Percentiles rank a stretch among this genome's conserved stretches.
Evolutionary conservation across 2,329 filamentous ascomycete genomes (phyloP).

Genomic region (Meredithiella fracta): DNA sequence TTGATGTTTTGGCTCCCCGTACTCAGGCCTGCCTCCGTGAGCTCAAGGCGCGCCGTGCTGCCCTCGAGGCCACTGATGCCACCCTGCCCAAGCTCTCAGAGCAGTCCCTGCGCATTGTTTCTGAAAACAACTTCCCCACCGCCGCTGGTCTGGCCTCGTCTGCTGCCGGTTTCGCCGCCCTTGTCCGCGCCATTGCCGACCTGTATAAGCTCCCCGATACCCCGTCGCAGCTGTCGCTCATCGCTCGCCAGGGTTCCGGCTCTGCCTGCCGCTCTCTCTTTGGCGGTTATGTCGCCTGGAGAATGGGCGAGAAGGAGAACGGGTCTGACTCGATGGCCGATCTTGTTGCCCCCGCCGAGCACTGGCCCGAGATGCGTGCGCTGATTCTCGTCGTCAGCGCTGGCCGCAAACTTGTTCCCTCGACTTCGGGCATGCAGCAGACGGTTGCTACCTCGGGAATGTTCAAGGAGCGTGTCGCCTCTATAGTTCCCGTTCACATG

Average conservation of each 20-base stretch:
- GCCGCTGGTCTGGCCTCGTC: slow-evolving; percentile 73
- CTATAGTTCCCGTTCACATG: slow-evolving; percentile 74
- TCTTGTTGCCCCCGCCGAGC: slow-evolving; percentile 69
- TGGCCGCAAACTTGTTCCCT: slow-evolving; percentile 89
- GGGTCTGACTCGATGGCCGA: slow-evolving; percentile 79
- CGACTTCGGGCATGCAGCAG: slow-evolving; percentile 90
- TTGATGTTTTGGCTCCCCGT: slow-evolving; percentile 73
- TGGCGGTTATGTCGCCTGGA: slow-evolving; percentile 92
- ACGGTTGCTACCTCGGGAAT: slow-evolving; percentile 84
- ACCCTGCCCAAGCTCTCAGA: slow-evolving; percentile 68
- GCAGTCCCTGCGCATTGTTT: slow-evolving; percentile 69
- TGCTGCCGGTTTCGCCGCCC: slow-evolving; percentile 51
- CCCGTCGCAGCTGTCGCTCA: slow-evolving; percentile 67
- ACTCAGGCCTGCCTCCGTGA: slow-evolving; percentile 91
- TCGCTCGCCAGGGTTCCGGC: slow-evolving; percentile 86
- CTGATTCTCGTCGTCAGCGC: slow-evolving; percentile 81
- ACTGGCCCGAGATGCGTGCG: slow-evolving; percentile 93
- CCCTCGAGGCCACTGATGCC: slow-evolving; percentile 54
- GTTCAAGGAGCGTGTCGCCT: slow-evolving; percentile 58
- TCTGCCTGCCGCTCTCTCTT: slow-evolving; percentile 88
- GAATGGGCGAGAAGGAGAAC: slow-evolving; percentile 57
- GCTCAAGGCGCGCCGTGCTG: slow-evolving; percentile 59
- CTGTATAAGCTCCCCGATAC: slow-evolving; percentile 73
- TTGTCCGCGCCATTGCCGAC: slow-evolving; percentile 75
- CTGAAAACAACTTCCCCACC: slow-evolving; percentile 97